phyloP scores from a whole-genome alignment of 352 stramenopile genomes.

The Pythium scleroteichum region DNA sequence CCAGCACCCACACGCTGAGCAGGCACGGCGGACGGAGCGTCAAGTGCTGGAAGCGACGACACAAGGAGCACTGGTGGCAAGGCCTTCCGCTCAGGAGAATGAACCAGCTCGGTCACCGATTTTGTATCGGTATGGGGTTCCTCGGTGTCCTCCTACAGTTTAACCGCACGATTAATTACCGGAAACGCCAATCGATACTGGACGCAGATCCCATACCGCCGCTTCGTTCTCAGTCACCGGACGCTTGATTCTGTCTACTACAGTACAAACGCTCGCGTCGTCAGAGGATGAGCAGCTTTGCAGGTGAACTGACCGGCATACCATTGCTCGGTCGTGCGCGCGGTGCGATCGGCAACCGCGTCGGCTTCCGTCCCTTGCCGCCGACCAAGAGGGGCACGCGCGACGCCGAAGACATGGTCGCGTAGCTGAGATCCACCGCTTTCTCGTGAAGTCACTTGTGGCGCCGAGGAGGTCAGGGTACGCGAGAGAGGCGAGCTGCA shows the following conservation, averaged over 20 bases:
- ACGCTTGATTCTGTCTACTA: conserved; percentile 28
- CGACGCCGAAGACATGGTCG: conserved; percentile 46
- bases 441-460: background rate
- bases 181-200: background rate
- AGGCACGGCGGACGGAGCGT: background rate
- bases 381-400: conserved; percentile 78
- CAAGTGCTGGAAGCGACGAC: conserved; percentile 8
- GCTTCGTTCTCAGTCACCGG: conserved; percentile 3
- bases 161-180: background rate
- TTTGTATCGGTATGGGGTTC: background rate
- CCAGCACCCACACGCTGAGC: conserved; percentile 5
- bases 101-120: background rate
- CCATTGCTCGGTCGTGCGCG: conserved; percentile 63
- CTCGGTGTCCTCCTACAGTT: conserved; percentile 3
- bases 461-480: no score
- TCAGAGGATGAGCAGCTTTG: no score
- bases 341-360: conserved; percentile 66
- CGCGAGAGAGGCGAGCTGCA: background rate
- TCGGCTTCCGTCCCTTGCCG: conserved; percentile 70
- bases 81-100: conserved; percentile 20
- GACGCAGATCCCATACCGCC: background rate
- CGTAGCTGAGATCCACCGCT: conserved; percentile 8
- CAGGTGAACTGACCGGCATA: conserved; percentile 22
- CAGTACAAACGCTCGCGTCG: no score
- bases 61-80: conserved; percentile 19